Base-by-base conservation (phyloP, 148 eudicot genomes). In the Chenopodium album region DNA sequence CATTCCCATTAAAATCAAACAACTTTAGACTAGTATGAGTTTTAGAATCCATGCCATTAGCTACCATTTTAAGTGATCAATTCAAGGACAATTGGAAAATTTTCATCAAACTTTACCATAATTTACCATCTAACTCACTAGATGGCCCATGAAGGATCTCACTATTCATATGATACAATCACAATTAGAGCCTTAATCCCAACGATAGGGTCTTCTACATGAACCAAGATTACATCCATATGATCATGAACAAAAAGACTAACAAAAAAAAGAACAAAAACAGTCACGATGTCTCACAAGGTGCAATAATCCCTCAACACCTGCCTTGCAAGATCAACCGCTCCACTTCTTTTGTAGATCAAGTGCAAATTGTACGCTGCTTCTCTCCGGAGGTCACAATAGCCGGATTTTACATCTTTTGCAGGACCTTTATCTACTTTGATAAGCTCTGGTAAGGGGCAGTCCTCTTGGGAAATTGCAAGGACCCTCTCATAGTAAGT, bases 361-460 rank as follows among this genome's bases (percentile, higher is more conserved):
- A 93, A 81, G 78, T 93, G 98, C 83, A 95, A 81, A 83, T 95
- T 95, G 81, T 87, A 91, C 44, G 98, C 97, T 12, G 97, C 98
- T 88, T 95, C 98, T 84, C 97, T 87, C 46, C 95, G 90, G 41
- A 95, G 96, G 83, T 93, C 92, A 81, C 98, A 93, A 72, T 88
- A 88, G 31, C 94, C 93, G 4, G 88, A 86, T 67, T 83, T 88
- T 23, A 22, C 88, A 74, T 76, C 78, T 50, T 78, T 75, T 16
- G 37, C 31, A 7, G 32, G 64, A 76, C 85, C 90, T 65, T 74
- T 84, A 68, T 88, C 90, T 79, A 86, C 52, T 52, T 85, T 80
- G 65, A 85, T 31, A 52, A 89, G 84, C 83, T 80, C 82, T 20
- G 97, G 98, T 54, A 92, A 82, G n/a, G 94, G 93, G 64, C 79